Evolutionary conservation across 768 basidiomycete genomes (phyloP).

Genomic region (Collybiopsis confluens): DNA sequence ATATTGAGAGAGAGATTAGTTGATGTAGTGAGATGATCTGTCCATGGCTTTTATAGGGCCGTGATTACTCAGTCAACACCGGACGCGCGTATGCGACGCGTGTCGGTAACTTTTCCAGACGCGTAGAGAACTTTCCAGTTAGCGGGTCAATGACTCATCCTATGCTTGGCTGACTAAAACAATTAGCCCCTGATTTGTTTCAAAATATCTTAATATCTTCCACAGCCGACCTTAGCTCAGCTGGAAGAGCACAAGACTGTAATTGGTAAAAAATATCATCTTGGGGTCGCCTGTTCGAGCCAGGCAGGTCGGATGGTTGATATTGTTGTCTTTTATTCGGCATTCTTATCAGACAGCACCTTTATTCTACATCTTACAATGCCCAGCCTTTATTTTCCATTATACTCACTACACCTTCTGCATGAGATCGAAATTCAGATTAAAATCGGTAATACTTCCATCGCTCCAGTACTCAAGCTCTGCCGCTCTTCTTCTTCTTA

Average conservation of each 20-base stretch:
- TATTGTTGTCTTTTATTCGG: neutral
- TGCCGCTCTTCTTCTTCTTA: slow-evolving; percentile 87
- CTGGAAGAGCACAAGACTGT: slow-evolving; percentile 50
- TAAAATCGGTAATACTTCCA: too few relatives aligned
- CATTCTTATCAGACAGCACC: too few relatives aligned
- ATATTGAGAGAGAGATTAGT: too few relatives aligned
- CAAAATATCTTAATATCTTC: neutral
- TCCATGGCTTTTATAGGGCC: slow-evolving; percentile 6
- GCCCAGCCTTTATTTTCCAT: too few relatives aligned
- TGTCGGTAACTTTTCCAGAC: slow-evolving; percentile 5
- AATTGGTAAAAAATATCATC: slow-evolving; percentile 16
- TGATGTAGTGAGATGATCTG: too few relatives aligned
- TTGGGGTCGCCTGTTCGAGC: slow-evolving; percentile 8
- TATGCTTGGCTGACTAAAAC: neutral
- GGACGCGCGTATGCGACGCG: slow-evolving; percentile 4
- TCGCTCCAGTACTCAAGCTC: slow-evolving; percentile 23
- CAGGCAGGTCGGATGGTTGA: slow-evolving; percentile 6
- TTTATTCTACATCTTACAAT: too few relatives aligned
- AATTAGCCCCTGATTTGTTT: neutral
- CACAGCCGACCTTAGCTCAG: slow-evolving; percentile 43
- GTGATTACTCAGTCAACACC: too few relatives aligned
- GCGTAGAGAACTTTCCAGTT: neutral
- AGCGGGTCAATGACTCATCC: neutral
- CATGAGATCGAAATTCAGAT: too few relatives aligned
- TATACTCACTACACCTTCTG: too few relatives aligned